Evolutionary conservation across 2,329 filamentous ascomycete species (phyloP).

Genomic region (Aphanoascus verrucosus): DNA sequence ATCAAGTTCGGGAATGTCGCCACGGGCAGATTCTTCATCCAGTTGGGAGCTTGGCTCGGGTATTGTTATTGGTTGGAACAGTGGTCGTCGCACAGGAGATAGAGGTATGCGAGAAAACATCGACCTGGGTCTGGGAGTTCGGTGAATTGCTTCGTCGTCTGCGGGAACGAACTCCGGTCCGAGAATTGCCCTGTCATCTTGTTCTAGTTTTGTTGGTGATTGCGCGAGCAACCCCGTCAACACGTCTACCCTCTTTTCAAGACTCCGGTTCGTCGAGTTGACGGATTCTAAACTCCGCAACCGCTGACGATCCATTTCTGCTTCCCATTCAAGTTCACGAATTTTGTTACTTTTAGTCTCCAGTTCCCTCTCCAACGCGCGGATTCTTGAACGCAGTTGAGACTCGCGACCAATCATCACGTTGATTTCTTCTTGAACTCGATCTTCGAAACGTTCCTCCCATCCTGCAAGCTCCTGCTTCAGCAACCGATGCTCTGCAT

Average conservation of each 20-base stretch:
- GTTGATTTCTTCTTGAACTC: constrained; percentile 25
- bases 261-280: constrained; percentile 25
- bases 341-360: constrained; percentile 24
- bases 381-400: constrained; percentile 24
- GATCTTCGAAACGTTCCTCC: constrained; percentile 27
- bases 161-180: constrained; percentile 10
- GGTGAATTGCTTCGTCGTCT: constrained; percentile 13
- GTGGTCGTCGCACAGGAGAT: constrained; percentile 19
- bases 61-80: constrained; percentile 16
- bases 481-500: constrained; percentile 25
- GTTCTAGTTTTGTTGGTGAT: constrained; percentile 21
- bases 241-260: constrained; percentile 29
- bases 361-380: constrained; percentile 24
- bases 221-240: constrained; percentile 29
- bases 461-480: constrained; percentile 25
- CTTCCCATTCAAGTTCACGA: constrained; percentile 25
- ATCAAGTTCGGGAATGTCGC: constrained; percentile 10
- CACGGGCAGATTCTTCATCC: background rate
- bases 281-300: constrained; percentile 25
- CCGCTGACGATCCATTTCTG: constrained; percentile 25
- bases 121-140: constrained; percentile 22
- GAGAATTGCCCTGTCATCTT: background rate
- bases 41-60: constrained; percentile 1
- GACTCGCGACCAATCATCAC: constrained; percentile 23
- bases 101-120: constrained; percentile 22